These are phyloP conservation scores for Suillus luteus DNA, from an alignment of 768 basidiomycete species.

Conservation along the genomic window DNA sequence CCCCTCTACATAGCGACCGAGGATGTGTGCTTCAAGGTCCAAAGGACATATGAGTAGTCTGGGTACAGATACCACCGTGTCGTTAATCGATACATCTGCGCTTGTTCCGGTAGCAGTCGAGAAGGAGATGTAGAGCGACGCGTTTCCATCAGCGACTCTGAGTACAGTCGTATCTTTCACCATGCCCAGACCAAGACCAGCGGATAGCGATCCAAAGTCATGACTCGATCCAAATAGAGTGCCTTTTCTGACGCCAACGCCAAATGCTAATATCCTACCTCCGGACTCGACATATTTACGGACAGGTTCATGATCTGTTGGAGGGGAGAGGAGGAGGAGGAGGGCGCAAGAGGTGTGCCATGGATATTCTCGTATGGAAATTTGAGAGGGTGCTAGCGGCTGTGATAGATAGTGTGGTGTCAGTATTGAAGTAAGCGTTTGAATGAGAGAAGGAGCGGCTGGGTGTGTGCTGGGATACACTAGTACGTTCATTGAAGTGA, in stretches of 20 bases:
- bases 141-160: constrained; percentile 27
- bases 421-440: constrained; percentile 58
- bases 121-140: constrained; percentile 30
- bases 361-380: constrained; percentile 65
- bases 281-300: constrained; percentile 64
- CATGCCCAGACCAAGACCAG: constrained; percentile 34
- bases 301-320: constrained; percentile 46
- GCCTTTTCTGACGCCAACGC: constrained; percentile 58
- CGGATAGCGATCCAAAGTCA: constrained; percentile 41
- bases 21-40: constrained; percentile 20
- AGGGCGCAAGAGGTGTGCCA: constrained; percentile 79
- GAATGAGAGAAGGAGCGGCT: constrained; percentile 45
- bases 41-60: constrained; percentile 23
- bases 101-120: constrained; percentile 19
- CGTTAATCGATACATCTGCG: constrained; percentile 16
- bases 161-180: constrained; percentile 27
- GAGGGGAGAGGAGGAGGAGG: constrained; percentile 74
- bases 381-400: constrained; percentile 53
- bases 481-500: constrained; percentile 65
- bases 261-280: constrained; percentile 70
- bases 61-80: constrained; percentile 7
- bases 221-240: constrained; percentile 39
- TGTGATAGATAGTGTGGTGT: constrained; percentile 80
- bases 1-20: constrained; percentile 19
- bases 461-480: constrained; percentile 69